Percentiles rank a stretch among this genome's conserved stretches.
Evolutionary conservation across 345 rosid species (phyloP).

Genomic region (Moricandia moricandioides): DNA sequence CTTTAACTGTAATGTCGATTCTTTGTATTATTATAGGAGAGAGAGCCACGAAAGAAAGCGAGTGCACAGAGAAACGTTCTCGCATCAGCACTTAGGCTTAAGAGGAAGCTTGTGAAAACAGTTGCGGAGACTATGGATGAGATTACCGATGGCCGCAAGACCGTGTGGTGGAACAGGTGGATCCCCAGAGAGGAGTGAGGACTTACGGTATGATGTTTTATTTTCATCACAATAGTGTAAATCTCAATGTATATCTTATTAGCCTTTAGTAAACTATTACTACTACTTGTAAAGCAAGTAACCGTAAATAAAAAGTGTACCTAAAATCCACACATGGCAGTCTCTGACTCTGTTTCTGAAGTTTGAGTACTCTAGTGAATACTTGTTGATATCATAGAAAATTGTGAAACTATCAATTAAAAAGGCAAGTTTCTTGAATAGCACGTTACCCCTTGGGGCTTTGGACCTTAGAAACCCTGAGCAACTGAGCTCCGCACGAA

Average conservation of each 20-base stretch:
- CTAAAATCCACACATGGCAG: conserved; percentile 15
- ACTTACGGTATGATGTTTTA: not conserved
- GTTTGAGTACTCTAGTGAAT: conserved; percentile 7
- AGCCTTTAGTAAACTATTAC: not conserved
- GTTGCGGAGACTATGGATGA: conserved; percentile 76
- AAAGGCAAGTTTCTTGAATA: conserved; percentile 8
- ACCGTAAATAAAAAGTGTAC: conserved; percentile 16
- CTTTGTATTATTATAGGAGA: conserved; percentile 48
- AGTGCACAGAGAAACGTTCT: conserved; percentile 66
- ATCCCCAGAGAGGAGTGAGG: conserved; percentile 80
- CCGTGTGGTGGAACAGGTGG: conserved; percentile 97
- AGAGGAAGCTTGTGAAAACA: conserved; percentile 69
- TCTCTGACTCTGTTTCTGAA: conserved; percentile 22
- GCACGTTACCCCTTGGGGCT: conserved; percentile 30
- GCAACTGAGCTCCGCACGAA: conserved; percentile 16
- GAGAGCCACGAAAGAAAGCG: conserved; percentile 58
- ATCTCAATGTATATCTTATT: conserved; percentile 34
- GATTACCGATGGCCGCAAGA: conserved; percentile 64
- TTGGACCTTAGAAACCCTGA: conserved; percentile 8
- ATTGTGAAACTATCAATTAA: not conserved
- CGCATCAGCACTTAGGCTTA: conserved; percentile 71
- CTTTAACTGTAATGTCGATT: not conserved
- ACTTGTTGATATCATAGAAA: conserved; percentile 16
- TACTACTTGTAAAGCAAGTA: conserved; percentile 31
- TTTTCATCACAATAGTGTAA: conserved; percentile 17